Base-by-base conservation (phyloP, 2,329 filamentous ascomycete species). In the Sporothrix luriei region DNA sequence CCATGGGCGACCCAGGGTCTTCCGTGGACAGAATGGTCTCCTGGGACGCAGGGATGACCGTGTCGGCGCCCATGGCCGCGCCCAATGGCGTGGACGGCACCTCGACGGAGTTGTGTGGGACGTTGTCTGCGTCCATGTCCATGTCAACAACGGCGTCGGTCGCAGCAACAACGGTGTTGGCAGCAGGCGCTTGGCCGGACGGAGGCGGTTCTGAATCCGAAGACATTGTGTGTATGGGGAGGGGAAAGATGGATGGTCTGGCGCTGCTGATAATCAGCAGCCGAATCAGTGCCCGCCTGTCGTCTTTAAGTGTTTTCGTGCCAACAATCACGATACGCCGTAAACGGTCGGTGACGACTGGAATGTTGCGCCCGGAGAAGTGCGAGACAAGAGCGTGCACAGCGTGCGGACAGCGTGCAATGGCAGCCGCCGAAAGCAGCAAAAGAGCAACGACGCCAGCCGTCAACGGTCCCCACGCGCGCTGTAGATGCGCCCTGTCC, bases 1-100 rank as follows among this genome's bases (percentile, higher is more conserved):
- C 84, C 72, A 83, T 78, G 38, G 86, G 85, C 14, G 86, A 88
- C 24, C 79, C 80, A 2, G 85, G 83, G 7, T 79, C 80, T 74
- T 87, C 84, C n/a, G 86, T 88, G 1, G 85, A 86, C 13, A 84
- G 83, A n/a, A 88, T 79, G 24, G 85, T 85, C 48, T 82, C 79
- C 71, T 87, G 85, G 19, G 85, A 86, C 10, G 80, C 79, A 33
- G 77, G 74, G 19, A 75, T 70, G 26, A 75, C 65, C 7, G 73
- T 72, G 10, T 75, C 75, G 43, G 16, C 24, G 11, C 46, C 29
- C 43, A 21, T 16, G 62, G 46, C 62, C 19, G 75, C 72, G 65
- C 74, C 76, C 48, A 79, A 75, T 14, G 78, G 76, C 48, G 78
- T 81, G 46, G 76, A 75, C 48, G 78, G 78, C 10, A 77, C 76